phyloP scores from a whole-genome alignment of 192 early-diverging fungal genomes.

The Umbelopsis ramanniana region DNA sequence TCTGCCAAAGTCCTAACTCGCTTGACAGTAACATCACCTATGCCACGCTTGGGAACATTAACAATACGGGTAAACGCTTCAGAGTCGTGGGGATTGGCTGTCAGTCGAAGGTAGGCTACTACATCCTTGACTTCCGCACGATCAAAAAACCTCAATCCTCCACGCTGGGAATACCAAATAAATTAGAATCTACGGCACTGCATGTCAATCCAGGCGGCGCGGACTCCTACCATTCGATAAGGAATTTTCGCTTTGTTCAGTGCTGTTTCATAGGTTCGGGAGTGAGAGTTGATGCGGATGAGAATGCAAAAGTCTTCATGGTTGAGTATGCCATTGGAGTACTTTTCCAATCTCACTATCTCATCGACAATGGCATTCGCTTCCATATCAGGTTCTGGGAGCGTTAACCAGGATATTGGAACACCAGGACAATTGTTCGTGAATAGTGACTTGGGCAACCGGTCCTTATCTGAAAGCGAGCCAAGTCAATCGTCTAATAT shows the following conservation, averaged over 20 bases:
- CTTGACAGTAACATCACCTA: slow-evolving; percentile 25
- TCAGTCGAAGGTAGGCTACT: slow-evolving; percentile 21
- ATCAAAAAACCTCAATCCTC: slow-evolving; percentile 30
- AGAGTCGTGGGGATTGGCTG: slow-evolving; percentile 18
- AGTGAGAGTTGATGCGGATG: slow-evolving; percentile 22
- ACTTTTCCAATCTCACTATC: slow-evolving; percentile 13
- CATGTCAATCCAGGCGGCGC: too few relatives aligned
- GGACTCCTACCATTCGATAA: slow-evolving; percentile 27
- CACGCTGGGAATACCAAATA: slow-evolving; percentile 4
- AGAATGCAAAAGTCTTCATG: slow-evolving; percentile 30
- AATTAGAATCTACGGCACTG: neutral
- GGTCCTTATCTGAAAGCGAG: slow-evolving; percentile 17
- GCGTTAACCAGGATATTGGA: slow-evolving; percentile 5
- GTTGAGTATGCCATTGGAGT: slow-evolving; percentile 21
- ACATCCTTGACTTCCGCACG: slow-evolving; percentile 35
- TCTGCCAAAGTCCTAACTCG: neutral
- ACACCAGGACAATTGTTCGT: slow-evolving; percentile 21
- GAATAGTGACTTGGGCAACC: slow-evolving; percentile 9
- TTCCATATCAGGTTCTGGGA: neutral
- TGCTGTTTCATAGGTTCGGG: slow-evolving; percentile 17
- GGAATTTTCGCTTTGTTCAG: slow-evolving; percentile 11
- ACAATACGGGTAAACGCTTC: slow-evolving; percentile 27
- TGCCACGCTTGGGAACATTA: slow-evolving; percentile 35
- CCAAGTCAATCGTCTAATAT: neutral
- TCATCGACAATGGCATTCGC: slow-evolving; percentile 19